phyloP scores from a whole-genome alignment of 768 basidiomycete species.

The Nidula microcarpa region DNA sequence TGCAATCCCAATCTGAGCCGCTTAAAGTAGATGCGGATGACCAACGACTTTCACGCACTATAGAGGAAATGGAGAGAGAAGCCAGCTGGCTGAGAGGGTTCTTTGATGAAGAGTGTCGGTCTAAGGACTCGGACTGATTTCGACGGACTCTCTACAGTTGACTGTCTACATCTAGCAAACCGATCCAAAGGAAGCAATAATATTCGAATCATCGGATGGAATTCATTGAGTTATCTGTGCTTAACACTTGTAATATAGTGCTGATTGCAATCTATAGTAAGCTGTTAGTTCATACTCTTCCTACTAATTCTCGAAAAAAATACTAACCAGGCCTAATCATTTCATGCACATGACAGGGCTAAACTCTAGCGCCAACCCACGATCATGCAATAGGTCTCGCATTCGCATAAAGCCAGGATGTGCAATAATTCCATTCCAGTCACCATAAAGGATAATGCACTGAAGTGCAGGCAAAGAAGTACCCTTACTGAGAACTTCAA shows the following conservation, averaged over 20 bases:
- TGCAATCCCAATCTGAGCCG: conserved; percentile 36
- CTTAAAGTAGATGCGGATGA: conserved; percentile 72
- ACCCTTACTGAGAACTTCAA: conserved; percentile 34
- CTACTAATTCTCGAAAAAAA: no score
- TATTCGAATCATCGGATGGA: no score
- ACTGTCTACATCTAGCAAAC: no score
- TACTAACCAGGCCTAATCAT: background rate
- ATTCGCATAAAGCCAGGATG: conserved; percentile 34
- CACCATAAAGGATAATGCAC: conserved; percentile 45
- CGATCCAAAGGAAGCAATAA: no score
- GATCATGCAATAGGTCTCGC: conserved; percentile 24
- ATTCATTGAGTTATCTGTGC: no score
- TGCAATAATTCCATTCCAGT: conserved; percentile 39
- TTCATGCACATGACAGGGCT: background rate
- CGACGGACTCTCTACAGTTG: no score
- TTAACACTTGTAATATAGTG: no score
- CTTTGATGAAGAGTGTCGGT: conserved; percentile 28
- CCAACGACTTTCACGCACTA: conserved; percentile 52
- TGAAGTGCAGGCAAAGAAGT: conserved; percentile 42
- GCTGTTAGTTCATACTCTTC: no score
- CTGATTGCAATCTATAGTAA: no score
- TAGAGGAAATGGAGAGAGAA: conserved; percentile 80
- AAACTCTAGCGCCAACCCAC: conserved; percentile 23
- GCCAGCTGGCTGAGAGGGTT: conserved; percentile 64
- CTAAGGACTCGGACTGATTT: no score